phyloP scores from a whole-genome alignment of 1,284 basidiomycete species.

The Lignosus rhinocerotis region DNA sequence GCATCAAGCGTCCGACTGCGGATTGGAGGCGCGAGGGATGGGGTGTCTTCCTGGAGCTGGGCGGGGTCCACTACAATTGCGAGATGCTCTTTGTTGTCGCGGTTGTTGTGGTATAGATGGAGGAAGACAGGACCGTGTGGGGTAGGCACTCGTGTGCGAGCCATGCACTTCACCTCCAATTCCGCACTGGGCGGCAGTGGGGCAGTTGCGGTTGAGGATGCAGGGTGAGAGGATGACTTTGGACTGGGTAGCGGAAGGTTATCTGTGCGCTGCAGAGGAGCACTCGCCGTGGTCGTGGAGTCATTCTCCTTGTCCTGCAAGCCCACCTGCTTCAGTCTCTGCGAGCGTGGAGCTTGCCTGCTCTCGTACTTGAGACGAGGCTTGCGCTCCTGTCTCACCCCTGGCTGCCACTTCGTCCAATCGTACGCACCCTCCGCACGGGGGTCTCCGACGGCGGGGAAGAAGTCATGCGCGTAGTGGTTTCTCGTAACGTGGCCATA shows the following conservation, averaged over 20 bases:
- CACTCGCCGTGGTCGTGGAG: constrained; percentile 15
- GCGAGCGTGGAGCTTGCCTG: constrained; percentile 67
- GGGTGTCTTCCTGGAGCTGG: constrained; percentile 55
- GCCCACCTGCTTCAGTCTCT: constrained; percentile 43
- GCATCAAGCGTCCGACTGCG: constrained; percentile 85
- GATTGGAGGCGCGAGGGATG: constrained; percentile 55
- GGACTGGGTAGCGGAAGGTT: constrained; percentile 26
- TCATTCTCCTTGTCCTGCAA: constrained; percentile 31
- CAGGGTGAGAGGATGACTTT: constrained; percentile 8
- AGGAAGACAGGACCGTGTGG: constrained; percentile 94
- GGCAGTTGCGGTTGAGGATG: constrained; percentile 3
- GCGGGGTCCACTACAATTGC: constrained; percentile 93
- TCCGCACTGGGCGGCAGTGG: constrained; percentile 22
- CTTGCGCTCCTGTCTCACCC: constrained; percentile 41
- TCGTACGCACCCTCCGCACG: constrained; percentile 55
- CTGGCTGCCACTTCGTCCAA: constrained; percentile 53
- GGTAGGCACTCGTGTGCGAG: constrained; percentile 95
- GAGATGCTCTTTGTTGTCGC: constrained; percentile 93
- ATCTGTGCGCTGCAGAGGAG: constrained; percentile 27
- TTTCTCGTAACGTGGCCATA: constrained; percentile 75
- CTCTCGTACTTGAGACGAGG: constrained; percentile 60
- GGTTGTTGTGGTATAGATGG: constrained; percentile 93
- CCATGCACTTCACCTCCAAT: constrained; percentile 87
- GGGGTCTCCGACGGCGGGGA: constrained; percentile 56
- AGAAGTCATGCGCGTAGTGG: constrained; percentile 74